phyloP scores from a whole-genome alignment of 2,329 filamentous ascomycete species.

The Bipolaris victoriae region DNA sequence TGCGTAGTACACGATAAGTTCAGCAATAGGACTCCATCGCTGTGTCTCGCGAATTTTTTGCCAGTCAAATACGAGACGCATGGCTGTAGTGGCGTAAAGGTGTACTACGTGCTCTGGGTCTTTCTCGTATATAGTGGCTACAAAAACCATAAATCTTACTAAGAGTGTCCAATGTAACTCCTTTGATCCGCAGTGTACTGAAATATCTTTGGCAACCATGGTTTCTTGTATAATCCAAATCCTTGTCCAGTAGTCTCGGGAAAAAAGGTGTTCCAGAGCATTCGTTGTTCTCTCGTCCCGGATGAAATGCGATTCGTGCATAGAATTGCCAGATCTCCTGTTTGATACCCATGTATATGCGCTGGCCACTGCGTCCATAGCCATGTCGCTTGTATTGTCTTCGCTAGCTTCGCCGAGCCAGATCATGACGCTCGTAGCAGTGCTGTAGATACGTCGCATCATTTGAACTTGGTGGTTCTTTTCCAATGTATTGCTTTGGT shows the following conservation, averaged over 20 bases:
- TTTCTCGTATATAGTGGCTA: too few relatives aligned
- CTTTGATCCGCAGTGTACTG: background rate
- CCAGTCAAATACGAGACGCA: background rate
- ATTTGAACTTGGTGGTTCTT: background rate
- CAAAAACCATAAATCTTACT: background rate
- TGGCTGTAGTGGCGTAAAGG: background rate
- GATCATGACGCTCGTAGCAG: background rate
- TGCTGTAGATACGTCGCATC: background rate
- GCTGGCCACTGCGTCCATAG: background rate
- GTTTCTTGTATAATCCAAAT: conserved; percentile 2
- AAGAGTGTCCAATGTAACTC: background rate
- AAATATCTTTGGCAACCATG: background rate
- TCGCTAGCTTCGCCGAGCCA: background rate
- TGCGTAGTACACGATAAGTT: background rate
- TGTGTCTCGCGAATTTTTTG: background rate
- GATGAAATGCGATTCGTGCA: too few relatives aligned
- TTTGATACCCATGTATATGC: background rate
- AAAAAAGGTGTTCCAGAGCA: too few relatives aligned
- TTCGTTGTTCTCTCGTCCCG: too few relatives aligned
- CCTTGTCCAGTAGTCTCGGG: background rate
- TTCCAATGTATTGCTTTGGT: background rate
- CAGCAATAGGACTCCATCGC: background rate
- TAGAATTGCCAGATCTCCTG: background rate
- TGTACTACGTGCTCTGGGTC: too few relatives aligned
- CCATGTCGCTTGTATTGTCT: background rate